These are phyloP conservation scores for Poa pratensis DNA, from an alignment of 176 grass and related monocot genomes.

Conservation along the genomic window DNA sequence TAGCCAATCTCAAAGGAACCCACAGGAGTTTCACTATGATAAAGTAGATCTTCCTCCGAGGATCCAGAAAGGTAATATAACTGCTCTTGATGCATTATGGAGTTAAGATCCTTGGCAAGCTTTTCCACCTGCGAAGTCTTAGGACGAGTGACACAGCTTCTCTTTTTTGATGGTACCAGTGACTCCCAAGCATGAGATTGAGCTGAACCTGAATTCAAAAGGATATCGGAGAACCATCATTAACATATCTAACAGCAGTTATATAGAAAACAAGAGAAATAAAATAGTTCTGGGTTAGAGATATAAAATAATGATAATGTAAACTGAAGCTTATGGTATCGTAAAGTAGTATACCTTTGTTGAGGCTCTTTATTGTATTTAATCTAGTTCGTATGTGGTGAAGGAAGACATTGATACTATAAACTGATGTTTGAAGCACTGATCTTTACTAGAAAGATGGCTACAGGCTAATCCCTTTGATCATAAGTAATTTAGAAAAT, in stretches of 20 bases:
- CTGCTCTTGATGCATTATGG: conserved; percentile 78
- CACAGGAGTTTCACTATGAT: conserved; percentile 63
- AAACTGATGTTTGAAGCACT: background rate
- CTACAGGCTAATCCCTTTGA: conserved; percentile 15
- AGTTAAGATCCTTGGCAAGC: conserved; percentile 85
- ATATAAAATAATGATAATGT: conserved; percentile 9
- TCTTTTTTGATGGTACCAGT: conserved; percentile 79
- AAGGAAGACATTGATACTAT: conserved; percentile 8
- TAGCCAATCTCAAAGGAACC: conserved; percentile 88
- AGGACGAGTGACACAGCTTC: conserved; percentile 55
- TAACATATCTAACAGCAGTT: conserved; percentile 23
- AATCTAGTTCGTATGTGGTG: conserved; percentile 4
- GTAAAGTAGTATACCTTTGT: conserved; percentile 24
- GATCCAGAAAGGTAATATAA: conserved; percentile 59
- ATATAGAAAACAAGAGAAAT: background rate
- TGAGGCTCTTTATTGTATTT: conserved; percentile 8
- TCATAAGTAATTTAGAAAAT: conserved; percentile 28
- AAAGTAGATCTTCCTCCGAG: conserved; percentile 84
- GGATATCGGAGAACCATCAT: conserved; percentile 32
- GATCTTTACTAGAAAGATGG: background rate
- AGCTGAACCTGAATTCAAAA: conserved; percentile 65
- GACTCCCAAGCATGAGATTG: conserved; percentile 94
- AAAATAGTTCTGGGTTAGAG: conserved; percentile 9
- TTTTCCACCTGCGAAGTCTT: conserved; percentile 76
- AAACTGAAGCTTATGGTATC: background rate